Conservation (phyloP, 805 yeast species). For the Sugiyamaella qingdaonensis region DNA sequence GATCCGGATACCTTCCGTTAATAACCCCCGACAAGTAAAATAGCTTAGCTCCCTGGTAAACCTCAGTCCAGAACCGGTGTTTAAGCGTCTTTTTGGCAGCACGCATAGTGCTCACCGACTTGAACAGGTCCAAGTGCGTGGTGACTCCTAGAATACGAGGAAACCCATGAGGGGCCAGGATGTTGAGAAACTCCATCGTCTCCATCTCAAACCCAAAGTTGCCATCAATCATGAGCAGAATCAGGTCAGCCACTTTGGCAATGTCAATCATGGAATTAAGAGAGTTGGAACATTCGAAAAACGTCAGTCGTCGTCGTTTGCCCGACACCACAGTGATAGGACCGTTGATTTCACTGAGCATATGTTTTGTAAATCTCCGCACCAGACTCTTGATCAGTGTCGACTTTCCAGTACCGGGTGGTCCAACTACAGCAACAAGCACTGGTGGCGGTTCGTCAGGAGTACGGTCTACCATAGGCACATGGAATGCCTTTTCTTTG, state of each 20-base stretch:
- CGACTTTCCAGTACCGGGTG: slow-evolving; percentile 97
- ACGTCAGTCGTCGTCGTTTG: slow-evolving; percentile 85
- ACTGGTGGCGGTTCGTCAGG: slow-evolving; percentile 99
- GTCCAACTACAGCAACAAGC: slow-evolving; percentile 95
- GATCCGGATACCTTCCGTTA: slow-evolving; percentile 95
- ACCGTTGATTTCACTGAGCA: slow-evolving; percentile 82
- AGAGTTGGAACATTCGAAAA: slow-evolving; percentile 89
- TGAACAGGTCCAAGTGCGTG: slow-evolving; percentile 92
- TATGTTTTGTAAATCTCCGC: slow-evolving; percentile 80
- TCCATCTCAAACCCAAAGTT: slow-evolving; percentile 99
- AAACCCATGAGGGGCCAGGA: slow-evolving; percentile 98
- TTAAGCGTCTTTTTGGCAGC: slow-evolving; percentile 88
- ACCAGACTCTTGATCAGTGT: slow-evolving; percentile 87
- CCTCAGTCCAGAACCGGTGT: slow-evolving; percentile 98
- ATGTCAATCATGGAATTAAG: slow-evolving; percentile 93
- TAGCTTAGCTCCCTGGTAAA: slow-evolving; percentile 94
- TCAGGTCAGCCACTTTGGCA: slow-evolving; percentile 92
- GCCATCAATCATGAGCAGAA: slow-evolving; percentile 86
- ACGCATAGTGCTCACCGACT: slow-evolving; percentile 80
- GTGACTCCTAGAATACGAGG: slow-evolving; percentile 94
- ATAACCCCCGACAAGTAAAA: slow-evolving; percentile 93
- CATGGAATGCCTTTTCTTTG: slow-evolving; percentile 81
- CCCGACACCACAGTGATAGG: slow-evolving; percentile 97
- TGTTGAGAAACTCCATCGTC: slow-evolving; percentile 95
- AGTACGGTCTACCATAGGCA: slow-evolving; percentile 95